Percentiles rank a stretch among this genome's conserved stretches.
phyloP scores from a whole-genome alignment of 805 yeast genomes.

The Tetrapisispora namnaoensis region DNA sequence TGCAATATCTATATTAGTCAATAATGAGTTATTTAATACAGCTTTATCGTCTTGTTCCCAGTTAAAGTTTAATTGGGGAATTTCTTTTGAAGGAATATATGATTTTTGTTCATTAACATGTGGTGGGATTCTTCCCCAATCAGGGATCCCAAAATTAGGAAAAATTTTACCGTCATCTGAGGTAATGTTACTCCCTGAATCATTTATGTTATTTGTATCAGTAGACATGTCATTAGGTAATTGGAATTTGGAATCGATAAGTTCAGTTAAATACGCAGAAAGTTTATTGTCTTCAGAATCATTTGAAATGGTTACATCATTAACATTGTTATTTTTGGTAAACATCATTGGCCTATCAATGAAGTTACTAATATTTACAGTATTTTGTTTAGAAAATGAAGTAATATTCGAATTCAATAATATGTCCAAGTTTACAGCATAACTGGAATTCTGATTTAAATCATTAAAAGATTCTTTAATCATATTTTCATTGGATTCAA shows the following conservation, averaged over 20 bases:
- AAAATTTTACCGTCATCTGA: not conserved
- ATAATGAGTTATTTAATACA: constrained; percentile 5
- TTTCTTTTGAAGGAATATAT: not conserved
- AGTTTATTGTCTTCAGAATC: not conserved
- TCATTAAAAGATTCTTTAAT: not conserved
- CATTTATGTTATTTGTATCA: not conserved
- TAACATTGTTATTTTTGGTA: constrained; percentile 7
- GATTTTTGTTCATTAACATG: not conserved
- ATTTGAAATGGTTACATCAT: not conserved
- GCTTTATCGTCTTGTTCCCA: not conserved
- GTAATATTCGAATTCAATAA: not conserved
- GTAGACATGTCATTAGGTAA: not conserved
- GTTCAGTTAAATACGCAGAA: constrained; percentile 18
- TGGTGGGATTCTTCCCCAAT: not conserved
- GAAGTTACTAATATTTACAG: constrained; percentile 20
- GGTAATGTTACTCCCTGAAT: not conserved
- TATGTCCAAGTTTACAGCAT: constrained; percentile 9
- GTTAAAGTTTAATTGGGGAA: not conserved
- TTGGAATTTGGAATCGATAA: constrained; percentile 1
- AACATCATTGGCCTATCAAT: constrained; percentile 25
- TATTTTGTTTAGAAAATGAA: not conserved
- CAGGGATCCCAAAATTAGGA: constrained; percentile 4
- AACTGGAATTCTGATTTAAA: not conserved
- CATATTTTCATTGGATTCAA: not conserved
- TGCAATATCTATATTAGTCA: constrained; percentile 25